phyloP scores from a whole-genome alignment of 768 basidiomycete species.

The Rhodosporidiobolus sp. region DNA sequence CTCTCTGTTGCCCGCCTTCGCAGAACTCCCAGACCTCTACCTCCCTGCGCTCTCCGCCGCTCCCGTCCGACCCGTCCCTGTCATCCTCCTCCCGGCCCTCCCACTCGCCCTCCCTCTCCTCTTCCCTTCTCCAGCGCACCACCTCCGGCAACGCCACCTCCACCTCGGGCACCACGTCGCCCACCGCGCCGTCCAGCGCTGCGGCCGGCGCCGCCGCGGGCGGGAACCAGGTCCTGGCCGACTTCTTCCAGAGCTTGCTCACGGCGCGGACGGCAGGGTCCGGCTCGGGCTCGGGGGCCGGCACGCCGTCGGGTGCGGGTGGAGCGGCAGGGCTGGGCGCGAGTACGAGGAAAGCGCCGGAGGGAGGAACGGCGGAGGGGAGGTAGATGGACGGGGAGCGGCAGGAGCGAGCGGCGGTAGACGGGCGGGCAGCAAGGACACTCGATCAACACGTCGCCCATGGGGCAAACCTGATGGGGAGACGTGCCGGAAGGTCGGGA shows the following conservation, averaged over 20 bases:
- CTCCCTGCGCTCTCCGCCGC: neutral
- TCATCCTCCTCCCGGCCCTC: neutral
- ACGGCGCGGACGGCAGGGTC: slow-evolving; percentile 17
- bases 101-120: slow-evolving; percentile 8
- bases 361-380: no score
- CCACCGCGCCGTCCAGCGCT: neutral
- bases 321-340: neutral
- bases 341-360: neutral
- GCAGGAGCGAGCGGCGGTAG: no score
- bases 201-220: slow-evolving; percentile 16
- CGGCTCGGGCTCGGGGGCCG: neutral
- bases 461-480: no score
- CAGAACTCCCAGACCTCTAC: slow-evolving; percentile 5
- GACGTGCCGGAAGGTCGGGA: no score
- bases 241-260: slow-evolving; percentile 39
- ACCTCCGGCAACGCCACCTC: slow-evolving; percentile 3
- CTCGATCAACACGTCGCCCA: no score
- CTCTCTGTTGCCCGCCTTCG: no score
- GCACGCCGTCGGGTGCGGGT: neutral
- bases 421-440: no score
- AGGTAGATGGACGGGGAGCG: no score
- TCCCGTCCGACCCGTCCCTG: no score
- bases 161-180: neutral
- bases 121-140: neutral
- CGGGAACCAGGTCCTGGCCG: slow-evolving; percentile 35